Base-by-base conservation (phyloP, 1,139 yeast species). In the Suzukiozyma palmioleophila region DNA sequence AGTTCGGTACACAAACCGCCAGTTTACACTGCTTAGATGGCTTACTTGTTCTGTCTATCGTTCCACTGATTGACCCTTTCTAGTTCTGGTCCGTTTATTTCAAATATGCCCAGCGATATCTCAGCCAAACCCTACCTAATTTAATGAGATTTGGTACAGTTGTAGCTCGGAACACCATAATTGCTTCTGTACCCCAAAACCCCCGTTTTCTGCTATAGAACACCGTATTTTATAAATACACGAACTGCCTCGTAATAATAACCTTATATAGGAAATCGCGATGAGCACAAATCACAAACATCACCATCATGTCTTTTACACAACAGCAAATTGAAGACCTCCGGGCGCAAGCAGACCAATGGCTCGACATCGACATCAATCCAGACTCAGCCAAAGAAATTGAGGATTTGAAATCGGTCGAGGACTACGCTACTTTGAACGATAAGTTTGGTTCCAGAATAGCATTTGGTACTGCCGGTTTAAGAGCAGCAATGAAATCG, bases 381-480 rank as follows among this genome's bases (percentile, higher is more conserved):
- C 73, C 75, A 6, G 54, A 51, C 7, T 77, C 95, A 2, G 62
- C 79, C 36, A 45, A 62, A 2, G 87, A 86, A 56, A 81, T 89
- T 33, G 42, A 56, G 15, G 50, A 56, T 0, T 66, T 88, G n/a
- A 69, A 69, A 13, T 55, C 58, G 1, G 44, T 52, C 0, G 53
- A 63, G 3, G 57, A 80, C 44, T 62, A 64, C 49, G 61, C 55
- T 0, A 77, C 69, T 36, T 65, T 89, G 34, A 75, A 73, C 36
- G 57, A 57, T 33, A 71, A 86, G 40, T 62, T 82, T 32, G 42
- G 66, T n/a, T 54, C 62, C 3, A 62, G 96, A 38, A 84, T 89
- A 29, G 71, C 80, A n/a, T 89, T 89, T 60, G 97, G 97, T 0
- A 89, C 97, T 0, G 96, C 97, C 2, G 97, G 97, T 0, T 72